A percentile compares a stretch with the other conserved stretches of the same genome.
These are phyloP conservation scores for Epichloe aotearoae DNA, from an alignment of 2,329 filamentous ascomycete genomes.

Conservation along the genomic window DNA sequence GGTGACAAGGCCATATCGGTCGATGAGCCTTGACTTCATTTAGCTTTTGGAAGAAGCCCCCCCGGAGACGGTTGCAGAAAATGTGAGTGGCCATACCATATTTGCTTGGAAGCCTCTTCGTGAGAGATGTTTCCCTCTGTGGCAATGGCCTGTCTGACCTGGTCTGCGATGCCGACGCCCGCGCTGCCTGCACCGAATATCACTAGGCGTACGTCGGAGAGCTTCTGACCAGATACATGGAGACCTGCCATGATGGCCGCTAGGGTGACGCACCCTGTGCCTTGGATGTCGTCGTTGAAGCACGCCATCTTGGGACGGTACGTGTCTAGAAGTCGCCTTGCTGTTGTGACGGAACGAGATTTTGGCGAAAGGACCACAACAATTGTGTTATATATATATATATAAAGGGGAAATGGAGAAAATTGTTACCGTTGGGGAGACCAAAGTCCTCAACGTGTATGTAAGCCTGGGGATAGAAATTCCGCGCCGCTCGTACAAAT, in stretches of 20 bases:
- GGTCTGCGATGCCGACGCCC: conserved; percentile 75
- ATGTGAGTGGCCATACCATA: conserved; percentile 43
- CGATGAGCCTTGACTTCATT: conserved; percentile 47
- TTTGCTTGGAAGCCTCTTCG: conserved; percentile 65
- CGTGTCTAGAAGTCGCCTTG: conserved; percentile 59
- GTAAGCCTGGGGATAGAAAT: conserved; percentile 65
- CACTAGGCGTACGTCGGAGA: conserved; percentile 57
- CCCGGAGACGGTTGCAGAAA: background rate
- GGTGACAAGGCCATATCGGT: conserved; percentile 65
- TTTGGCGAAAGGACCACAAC: background rate
- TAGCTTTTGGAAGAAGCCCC: background rate
- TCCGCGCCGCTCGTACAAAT: conserved; percentile 56
- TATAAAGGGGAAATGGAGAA: background rate
- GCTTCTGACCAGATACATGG: conserved; percentile 51
- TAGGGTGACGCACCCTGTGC: conserved; percentile 76
- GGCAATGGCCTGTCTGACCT: conserved; percentile 67
- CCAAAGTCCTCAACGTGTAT: conserved; percentile 90
- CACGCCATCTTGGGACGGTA: conserved; percentile 65
- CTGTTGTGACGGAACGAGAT: conserved; percentile 19
- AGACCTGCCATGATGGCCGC: conserved; percentile 69
- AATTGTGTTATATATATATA: background rate
- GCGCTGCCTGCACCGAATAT: conserved; percentile 74
- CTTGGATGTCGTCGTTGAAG: conserved; percentile 88
- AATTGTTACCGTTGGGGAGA: conserved; percentile 47
- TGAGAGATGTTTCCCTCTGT: conserved; percentile 51